Percentiles rank a stretch among this genome's conserved stretches.
phyloP scores from a whole-genome alignment of 2,329 filamentous ascomycete genomes.

The Fusarium kyushuense region DNA sequence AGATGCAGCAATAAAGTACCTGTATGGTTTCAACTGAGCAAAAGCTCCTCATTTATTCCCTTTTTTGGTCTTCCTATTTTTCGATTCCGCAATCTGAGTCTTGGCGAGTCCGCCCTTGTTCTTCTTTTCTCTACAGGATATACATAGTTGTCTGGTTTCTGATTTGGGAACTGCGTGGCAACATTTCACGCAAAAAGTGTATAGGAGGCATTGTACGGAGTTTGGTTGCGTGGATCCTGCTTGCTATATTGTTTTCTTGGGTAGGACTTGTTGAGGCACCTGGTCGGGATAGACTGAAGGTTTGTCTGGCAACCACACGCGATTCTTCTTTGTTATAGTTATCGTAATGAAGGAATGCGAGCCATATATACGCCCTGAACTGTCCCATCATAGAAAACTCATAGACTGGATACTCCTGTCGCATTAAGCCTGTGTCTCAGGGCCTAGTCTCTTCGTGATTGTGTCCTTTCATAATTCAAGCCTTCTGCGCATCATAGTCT shows the following conservation, averaged over 20 bases:
- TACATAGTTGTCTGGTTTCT: constrained; percentile 39
- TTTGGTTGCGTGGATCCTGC: constrained; percentile 47
- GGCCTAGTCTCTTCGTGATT: background rate
- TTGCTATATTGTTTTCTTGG: constrained; percentile 36
- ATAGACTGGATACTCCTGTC: too few species aligned
- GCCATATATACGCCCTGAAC: constrained; percentile 17
- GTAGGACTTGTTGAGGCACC: constrained; percentile 27
- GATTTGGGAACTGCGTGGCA: constrained; percentile 30
- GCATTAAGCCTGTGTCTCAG: background rate
- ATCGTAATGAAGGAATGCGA: constrained; percentile 41
- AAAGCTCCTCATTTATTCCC: constrained; percentile 20
- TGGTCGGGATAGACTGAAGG: constrained; percentile 31
- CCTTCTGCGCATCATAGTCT: constrained; percentile 51
- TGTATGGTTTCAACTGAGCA: constrained; percentile 35
- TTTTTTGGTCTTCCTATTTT: constrained; percentile 8
- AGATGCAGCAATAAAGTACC: constrained; percentile 38
- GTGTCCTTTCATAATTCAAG: constrained; percentile 2
- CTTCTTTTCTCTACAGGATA: constrained; percentile 31
- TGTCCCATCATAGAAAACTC: background rate
- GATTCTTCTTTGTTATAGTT: constrained; percentile 37
- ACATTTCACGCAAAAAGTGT: constrained; percentile 40
- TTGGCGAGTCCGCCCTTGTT: constrained; percentile 33
- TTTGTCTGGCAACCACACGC: constrained; percentile 5
- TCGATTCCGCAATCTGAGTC: constrained; percentile 22
- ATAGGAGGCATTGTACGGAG: constrained; percentile 53